Evolutionary conservation across 352 stramenopile genomes (phyloP), one percentile per base, ranked within the genome.

Genomic region (Peronospora belbahrii): DNA sequence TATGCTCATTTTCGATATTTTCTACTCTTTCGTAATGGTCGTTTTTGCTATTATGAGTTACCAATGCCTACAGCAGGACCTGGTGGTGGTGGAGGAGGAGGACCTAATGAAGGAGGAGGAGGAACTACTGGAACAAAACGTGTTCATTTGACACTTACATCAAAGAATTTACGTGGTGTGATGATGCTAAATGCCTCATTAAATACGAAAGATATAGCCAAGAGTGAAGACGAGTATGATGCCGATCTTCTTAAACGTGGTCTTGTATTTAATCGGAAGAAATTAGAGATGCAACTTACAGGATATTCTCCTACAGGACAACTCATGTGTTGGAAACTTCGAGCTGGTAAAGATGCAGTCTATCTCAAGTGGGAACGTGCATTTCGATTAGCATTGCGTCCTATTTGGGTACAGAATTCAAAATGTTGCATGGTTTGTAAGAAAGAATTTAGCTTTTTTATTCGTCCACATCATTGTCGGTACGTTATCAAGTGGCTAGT

Each of bases 1-100:
- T 92, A 92, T 55, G 77, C 80, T 59, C 80, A 89, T 47, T 92
- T 86, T 48, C 77, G 80, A 13, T 92, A 92, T 60, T 92, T 92
- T 45, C 43, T 88, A 37, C 74, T 92, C 5, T 88, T 76, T 51
- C 74, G 77, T 45, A 88, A 88, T 37, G 80, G 80, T 23, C 70
- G 77, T 38, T 84, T 92, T 52, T 89, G 79, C 68, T 92, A 92
- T 63, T 92, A 92, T 54, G 80, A 92, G 55, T 59, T 92, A 40
- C 75, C 77, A 13, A 81, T 92, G 55, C 69, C 70, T 14, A 52
- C 67, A 3, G 42, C 62, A 7, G 47, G 58, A n/a, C 52, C 53
- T 3, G 36, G n/a, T n/a, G n/a, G n/a, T n/a, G n/a, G n/a, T n/a
- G n/a, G 33, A 9, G 56, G 56, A 7, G 56, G 58, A 9, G 48